phyloP scores from a whole-genome alignment of 108 stramenopile genomes.

The Nitzschia sp. region DNA sequence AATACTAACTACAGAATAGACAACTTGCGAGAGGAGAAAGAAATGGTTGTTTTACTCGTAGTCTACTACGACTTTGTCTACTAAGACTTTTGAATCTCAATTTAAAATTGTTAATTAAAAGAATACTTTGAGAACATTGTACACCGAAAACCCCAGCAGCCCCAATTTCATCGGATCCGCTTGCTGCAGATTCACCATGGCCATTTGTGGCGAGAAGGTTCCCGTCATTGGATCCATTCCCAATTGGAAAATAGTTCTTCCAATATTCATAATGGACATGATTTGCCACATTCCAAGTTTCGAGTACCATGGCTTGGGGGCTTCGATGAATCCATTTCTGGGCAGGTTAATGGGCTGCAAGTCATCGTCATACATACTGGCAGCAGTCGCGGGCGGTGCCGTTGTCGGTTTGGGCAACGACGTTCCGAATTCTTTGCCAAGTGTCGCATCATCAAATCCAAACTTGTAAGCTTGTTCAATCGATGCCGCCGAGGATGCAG shows the following conservation, averaged over 20 bases:
- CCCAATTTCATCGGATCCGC: constrained; percentile 19
- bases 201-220: not conserved
- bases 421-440: constrained; percentile 30
- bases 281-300: constrained; percentile 17
- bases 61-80: no score
- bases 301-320: constrained; percentile 14
- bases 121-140: constrained; percentile 33
- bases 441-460: constrained; percentile 50
- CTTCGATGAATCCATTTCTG: not conserved
- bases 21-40: no score
- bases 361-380: not conserved
- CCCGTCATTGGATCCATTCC: constrained; percentile 24
- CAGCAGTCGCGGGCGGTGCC: not conserved
- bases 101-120: no score
- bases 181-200: constrained; percentile 20
- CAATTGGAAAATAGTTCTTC: constrained; percentile 18
- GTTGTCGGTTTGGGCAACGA: constrained; percentile 3
- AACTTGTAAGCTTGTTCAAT: constrained; percentile 42
- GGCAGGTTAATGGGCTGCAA: not conserved
- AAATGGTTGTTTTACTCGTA: no score
- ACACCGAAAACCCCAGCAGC: constrained; percentile 31
- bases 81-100: no score
- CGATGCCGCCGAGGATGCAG: not conserved
- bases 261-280: constrained; percentile 29
- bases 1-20: no score